phyloP scores from a whole-genome alignment of 75 land plant species.

The Chamaecyparis obtusa region DNA sequence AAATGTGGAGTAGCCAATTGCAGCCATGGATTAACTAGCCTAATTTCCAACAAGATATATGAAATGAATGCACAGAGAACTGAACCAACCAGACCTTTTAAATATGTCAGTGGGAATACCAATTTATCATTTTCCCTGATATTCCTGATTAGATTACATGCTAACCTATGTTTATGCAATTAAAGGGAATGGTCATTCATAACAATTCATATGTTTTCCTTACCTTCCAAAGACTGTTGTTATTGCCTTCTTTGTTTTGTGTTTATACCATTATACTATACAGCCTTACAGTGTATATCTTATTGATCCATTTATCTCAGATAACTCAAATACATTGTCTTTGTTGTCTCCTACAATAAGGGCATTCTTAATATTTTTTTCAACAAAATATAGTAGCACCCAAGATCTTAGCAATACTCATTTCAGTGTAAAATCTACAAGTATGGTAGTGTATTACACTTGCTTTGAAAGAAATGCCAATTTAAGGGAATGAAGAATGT shows the following conservation, averaged over 20 bases:
- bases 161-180: background rate
- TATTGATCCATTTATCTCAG: background rate
- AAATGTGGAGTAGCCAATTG: background rate
- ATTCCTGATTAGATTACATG: background rate
- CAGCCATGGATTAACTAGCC: background rate
- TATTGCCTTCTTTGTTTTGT: background rate
- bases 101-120: background rate
- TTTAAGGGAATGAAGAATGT: background rate
- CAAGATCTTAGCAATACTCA: background rate
- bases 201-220: background rate
- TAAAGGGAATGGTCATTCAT: background rate
- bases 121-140: background rate
- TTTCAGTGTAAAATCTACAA: background rate
- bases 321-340: background rate
- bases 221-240: background rate
- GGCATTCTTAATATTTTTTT: background rate
- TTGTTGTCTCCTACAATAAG: background rate
- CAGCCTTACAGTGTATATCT: background rate
- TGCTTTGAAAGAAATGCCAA: constrained; percentile 1
- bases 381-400: background rate
- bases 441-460: background rate
- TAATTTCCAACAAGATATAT: background rate
- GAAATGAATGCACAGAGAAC: background rate
- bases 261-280: background rate
- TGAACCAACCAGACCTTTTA: background rate